These are phyloP conservation scores for Chamaecyparis obtusa DNA, from an alignment of 75 land plant genomes.

Conservation along the genomic window DNA sequence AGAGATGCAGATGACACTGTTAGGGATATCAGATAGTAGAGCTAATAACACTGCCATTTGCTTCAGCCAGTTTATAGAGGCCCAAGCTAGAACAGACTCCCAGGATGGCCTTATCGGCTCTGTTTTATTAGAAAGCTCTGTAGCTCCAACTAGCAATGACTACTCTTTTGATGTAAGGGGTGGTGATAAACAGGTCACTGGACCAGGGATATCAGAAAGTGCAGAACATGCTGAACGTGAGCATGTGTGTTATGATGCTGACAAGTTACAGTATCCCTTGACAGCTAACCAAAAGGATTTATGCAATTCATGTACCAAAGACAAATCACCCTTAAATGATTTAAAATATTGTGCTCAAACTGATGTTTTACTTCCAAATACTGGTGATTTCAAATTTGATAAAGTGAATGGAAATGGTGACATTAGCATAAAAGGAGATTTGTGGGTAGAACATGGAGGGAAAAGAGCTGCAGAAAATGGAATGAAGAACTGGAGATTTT, in stretches of 20 bases:
- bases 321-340: conserved; percentile 13
- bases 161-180: neutral
- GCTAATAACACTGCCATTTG: neutral
- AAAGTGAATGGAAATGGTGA: conserved; percentile 30
- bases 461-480: conserved; percentile 16
- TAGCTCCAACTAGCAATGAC: neutral
- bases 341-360: conserved; percentile 7
- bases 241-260: conserved; percentile 3
- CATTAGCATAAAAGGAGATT: conserved; percentile 29
- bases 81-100: neutral
- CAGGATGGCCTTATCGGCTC: neutral
- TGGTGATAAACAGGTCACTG: neutral
- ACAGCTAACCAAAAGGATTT: neutral
- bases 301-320: conserved; percentile 10
- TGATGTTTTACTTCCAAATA: conserved; percentile 17
- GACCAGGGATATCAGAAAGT: neutral
- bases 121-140: neutral
- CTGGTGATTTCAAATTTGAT: conserved; percentile 66
- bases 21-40: conserved; percentile 2
- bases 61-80: neutral
- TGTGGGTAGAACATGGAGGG: conserved; percentile 54
- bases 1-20: conserved; percentile 5
- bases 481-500: conserved; percentile 46
- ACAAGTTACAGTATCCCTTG: conserved; percentile 4
- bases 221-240: neutral